Conservation (phyloP, 345 rosid species). For the Theobroma cacao region DNA sequence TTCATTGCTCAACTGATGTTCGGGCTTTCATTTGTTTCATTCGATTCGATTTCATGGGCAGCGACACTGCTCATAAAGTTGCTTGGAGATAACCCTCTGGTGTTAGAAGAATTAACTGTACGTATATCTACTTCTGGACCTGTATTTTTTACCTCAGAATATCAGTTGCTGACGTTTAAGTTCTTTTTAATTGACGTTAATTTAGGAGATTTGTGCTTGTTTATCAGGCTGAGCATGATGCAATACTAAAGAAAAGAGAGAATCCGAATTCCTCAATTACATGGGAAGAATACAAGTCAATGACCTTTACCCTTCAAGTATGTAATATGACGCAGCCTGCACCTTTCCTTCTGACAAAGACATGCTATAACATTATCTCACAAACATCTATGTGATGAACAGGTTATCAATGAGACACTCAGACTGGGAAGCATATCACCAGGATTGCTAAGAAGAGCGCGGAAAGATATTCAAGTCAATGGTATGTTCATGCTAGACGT, state of each 20-base stretch:
- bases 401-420: conserved; percentile 37
- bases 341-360: background rate
- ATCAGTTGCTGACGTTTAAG: background rate
- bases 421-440: conserved; percentile 32
- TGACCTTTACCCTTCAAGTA: conserved; percentile 37
- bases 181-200: background rate
- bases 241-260: conserved; percentile 20
- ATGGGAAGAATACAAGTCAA: conserved; percentile 41
- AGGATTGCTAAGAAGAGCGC: conserved; percentile 22
- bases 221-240: conserved; percentile 33
- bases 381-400: background rate
- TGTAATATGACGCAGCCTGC: background rate
- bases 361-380: background rate
- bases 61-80: conserved; percentile 24
- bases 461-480: conserved; percentile 21
- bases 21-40: conserved; percentile 15
- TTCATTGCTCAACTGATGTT: conserved; percentile 15
- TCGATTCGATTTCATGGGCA: conserved; percentile 16
- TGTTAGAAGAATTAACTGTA: conserved; percentile 23
- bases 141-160: background rate
- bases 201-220: background rate
- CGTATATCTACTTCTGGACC: background rate
- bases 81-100: conserved; percentile 27
- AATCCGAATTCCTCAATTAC: conserved; percentile 20
- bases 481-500: background rate